Evolutionary conservation across 2,329 filamentous ascomycete species (phyloP).

Genomic region (Pezicula neosporulosa): DNA sequence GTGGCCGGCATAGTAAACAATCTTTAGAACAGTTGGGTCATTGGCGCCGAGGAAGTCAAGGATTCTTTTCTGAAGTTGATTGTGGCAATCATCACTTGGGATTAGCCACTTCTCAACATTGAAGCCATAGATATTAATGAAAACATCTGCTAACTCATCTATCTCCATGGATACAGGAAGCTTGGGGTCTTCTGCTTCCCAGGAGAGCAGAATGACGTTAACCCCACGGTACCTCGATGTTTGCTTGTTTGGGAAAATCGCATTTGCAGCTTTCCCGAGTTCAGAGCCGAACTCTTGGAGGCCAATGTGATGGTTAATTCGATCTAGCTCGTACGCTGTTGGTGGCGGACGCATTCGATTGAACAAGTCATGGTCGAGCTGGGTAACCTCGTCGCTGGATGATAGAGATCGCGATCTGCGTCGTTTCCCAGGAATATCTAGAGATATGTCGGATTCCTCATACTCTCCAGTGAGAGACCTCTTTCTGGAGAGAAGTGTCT

Average conservation of each 20-base stretch:
- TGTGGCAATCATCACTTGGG: conserved; percentile 49
- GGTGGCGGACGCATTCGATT: background rate
- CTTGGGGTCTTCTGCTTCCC: conserved; percentile 48
- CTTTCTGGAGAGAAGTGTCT: too few species aligned
- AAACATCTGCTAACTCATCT: conserved; percentile 47
- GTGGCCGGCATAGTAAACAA: conserved; percentile 59
- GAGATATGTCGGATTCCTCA: too few species aligned
- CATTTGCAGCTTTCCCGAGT: conserved; percentile 61
- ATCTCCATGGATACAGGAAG: conserved; percentile 48
- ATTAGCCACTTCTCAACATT: conserved; percentile 55
- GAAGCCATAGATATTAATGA: conserved; percentile 54
- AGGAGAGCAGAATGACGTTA: conserved; percentile 54
- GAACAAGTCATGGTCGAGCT: too few species aligned
- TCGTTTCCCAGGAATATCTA: too few species aligned
- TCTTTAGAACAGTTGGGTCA: conserved; percentile 52
- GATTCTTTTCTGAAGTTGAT: conserved; percentile 54
- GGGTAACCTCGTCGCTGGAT: too few species aligned
- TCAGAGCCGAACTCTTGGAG: conserved; percentile 23
- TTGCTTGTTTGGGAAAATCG: conserved; percentile 57
- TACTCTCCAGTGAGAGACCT: too few species aligned
- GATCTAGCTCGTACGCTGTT: background rate
- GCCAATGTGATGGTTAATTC: conserved; percentile 8
- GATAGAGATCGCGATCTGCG: too few species aligned
- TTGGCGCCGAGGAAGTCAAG: conserved; percentile 53
- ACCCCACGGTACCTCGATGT: conserved; percentile 49